phyloP scores from a whole-genome alignment of 2,329 filamentous ascomycete species.

The Thielaviopsis cerberus region DNA sequence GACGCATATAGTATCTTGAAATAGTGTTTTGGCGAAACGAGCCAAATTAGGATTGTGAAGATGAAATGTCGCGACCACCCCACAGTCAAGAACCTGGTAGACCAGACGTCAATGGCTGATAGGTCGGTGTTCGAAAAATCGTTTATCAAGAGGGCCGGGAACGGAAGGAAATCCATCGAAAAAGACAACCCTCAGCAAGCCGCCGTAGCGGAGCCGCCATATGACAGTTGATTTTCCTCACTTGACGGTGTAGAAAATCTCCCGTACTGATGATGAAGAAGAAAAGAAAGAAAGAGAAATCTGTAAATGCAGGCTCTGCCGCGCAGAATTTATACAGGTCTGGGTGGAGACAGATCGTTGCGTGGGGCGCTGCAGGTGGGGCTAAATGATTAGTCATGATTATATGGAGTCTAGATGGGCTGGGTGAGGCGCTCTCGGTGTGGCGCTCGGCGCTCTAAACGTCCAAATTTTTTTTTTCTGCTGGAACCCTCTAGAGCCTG shows the following conservation, averaged over 20 bases:
- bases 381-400: constrained; percentile 6
- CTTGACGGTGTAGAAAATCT: constrained; percentile 32
- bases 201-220: constrained; percentile 33
- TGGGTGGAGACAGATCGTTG: constrained; percentile 1
- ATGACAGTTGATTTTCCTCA: constrained; percentile 25
- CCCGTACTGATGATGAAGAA: constrained; percentile 27
- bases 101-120: constrained; percentile 25
- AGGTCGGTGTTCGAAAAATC: constrained; percentile 26
- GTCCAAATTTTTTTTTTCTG: constrained; percentile 9
- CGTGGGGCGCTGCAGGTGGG: constrained; percentile 1
- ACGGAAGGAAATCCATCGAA: constrained; percentile 35
- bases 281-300: constrained; percentile 17
- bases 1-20: not conserved
- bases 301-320: constrained; percentile 3
- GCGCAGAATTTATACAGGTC: constrained; percentile 11
- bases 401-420: not conserved
- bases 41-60: not conserved
- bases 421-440: constrained; percentile 4
- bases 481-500: not conserved
- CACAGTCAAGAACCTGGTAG: constrained; percentile 30
- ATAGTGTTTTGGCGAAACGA: not conserved
- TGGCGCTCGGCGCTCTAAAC: not conserved
- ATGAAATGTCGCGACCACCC: constrained; percentile 29
- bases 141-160: constrained; percentile 33
- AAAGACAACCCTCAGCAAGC: constrained; percentile 34